phyloP scores from a whole-genome alignment of 768 basidiomycete species.

The Boletus rubescentipes region DNA sequence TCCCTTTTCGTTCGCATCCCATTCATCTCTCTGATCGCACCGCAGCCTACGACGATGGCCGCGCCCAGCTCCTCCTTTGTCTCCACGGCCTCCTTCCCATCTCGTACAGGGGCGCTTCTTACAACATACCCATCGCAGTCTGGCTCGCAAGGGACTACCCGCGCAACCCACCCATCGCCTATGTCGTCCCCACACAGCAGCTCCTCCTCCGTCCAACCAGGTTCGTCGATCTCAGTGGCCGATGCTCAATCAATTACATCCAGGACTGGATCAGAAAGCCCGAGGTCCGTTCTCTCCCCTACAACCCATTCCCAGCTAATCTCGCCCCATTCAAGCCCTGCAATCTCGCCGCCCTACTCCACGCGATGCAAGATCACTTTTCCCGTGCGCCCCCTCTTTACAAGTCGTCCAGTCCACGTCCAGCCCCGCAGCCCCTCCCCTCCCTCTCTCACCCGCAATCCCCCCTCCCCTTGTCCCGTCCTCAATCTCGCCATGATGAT shows the following conservation, averaged over 20 bases:
- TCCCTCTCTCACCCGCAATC: slow-evolving; percentile 20
- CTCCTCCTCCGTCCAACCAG: slow-evolving; percentile 83
- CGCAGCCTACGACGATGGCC: slow-evolving; percentile 90
- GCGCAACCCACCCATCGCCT: slow-evolving; percentile 74
- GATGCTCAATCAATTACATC: slow-evolving; percentile 66
- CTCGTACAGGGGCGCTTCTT: slow-evolving; percentile 65
- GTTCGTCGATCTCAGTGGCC: slow-evolving; percentile 79
- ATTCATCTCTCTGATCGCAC: slow-evolving; percentile 5
- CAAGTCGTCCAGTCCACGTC: slow-evolving; percentile 32
- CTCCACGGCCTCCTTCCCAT: slow-evolving; percentile 92
- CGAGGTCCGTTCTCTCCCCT: slow-evolving; percentile 41
- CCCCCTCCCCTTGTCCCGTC: slow-evolving; percentile 18
- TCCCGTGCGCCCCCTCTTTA: slow-evolving; percentile 88
- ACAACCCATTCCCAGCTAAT: background rate
- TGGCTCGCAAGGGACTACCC: slow-evolving; percentile 91
- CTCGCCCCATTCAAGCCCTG: slow-evolving; percentile 55
- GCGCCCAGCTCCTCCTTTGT: slow-evolving; percentile 88
- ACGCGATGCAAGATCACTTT: slow-evolving; percentile 80
- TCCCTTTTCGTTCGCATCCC: background rate
- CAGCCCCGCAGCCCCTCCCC: slow-evolving; percentile 23
- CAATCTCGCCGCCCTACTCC: slow-evolving; percentile 67
- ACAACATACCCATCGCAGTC: slow-evolving; percentile 91
- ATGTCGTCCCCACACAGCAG: slow-evolving; percentile 88
- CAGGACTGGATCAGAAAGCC: slow-evolving; percentile 77
- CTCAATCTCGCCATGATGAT: slow-evolving; percentile 22